Evolutionary conservation across 345 rosid species (phyloP).

Genomic region (Barbarea vulgaris): DNA sequence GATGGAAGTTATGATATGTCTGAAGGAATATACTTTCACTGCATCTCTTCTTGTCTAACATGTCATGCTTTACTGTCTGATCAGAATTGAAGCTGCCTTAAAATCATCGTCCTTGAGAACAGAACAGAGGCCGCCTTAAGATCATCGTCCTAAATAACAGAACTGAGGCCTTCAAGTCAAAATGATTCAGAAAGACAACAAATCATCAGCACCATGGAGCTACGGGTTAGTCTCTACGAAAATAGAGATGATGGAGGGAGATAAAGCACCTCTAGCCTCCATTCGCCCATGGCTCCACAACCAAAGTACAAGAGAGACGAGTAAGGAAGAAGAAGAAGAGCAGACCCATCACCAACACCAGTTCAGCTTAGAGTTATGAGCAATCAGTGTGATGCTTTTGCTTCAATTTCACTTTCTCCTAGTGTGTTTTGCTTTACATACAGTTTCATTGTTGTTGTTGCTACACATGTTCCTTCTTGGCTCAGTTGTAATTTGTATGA

Average conservation of each 20-base stretch:
- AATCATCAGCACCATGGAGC: neutral
- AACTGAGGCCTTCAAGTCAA: neutral
- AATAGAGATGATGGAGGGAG: neutral
- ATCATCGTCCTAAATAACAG: neutral
- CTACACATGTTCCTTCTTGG: neutral
- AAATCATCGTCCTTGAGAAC: neutral
- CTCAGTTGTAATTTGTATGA: neutral
- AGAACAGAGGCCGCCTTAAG: neutral
- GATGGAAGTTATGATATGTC: neutral
- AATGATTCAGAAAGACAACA: neutral
- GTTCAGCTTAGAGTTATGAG: neutral
- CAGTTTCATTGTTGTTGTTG: neutral
- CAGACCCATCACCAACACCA: neutral
- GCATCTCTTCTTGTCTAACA: neutral
- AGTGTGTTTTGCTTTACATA: neutral
- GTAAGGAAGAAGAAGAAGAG: neutral
- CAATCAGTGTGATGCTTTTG: constrained; percentile 7
- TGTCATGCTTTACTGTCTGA: too few species aligned
- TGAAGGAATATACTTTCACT: neutral
- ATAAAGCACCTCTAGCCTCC: neutral
- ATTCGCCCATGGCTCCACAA: neutral
- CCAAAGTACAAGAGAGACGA: neutral
- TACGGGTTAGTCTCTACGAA: neutral
- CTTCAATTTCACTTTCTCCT: constrained; percentile 7
- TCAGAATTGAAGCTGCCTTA: neutral